Base-by-base conservation (phyloP, 176 grass and related monocot species). In the Oryza meyeriana region DNA sequence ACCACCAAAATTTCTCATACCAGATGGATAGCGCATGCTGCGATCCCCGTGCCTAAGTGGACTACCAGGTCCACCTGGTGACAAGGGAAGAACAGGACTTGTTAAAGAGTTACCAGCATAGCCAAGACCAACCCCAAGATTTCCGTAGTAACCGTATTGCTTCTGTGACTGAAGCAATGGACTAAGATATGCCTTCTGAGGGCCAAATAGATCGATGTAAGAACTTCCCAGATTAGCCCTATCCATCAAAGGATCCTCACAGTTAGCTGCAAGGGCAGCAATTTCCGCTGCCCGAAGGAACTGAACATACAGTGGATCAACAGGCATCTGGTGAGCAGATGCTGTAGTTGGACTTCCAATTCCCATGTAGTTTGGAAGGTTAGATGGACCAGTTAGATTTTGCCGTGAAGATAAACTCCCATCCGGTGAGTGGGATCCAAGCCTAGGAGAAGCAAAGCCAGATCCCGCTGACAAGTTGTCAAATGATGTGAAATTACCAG, bases 121-220 rank as follows among this genome's bases (percentile, higher is more conserved):
- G 44, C 84, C 88, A 68, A 88, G 62, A 47, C 84, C 72, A 79
- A 83, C 89, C 62, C 68, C 88, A 42, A 78, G 66, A 64, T 91
- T 92, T n/a, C 68, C 81, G 42, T 88, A 94, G 74, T 85, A 91
- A 12, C 79, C 81, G 68, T 89, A 86, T 73, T 86, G 72, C 73
- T 85, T 89, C 64, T 93, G 89, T 66, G 89, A 85, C 80, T 91
- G 94, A 72, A 87, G 86, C 73, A 90, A 79, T 22, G 85, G 72
- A 61, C 80, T 58, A 84, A 92, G 83, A 76, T 79, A 84, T 63
- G 81, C 64, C 33, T 87, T 92, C 80, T 87, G 90, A 79, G 74
- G 27, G 63, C 86, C 90, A 85, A 92, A 82, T 64, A 92, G 82
- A 74, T 88, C 90, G 72, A 85, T 82, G 73, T 92, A 92, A 64